Base-by-base conservation (phyloP, 1,284 basidiomycete species). In the Tremellales sp. region DNA sequence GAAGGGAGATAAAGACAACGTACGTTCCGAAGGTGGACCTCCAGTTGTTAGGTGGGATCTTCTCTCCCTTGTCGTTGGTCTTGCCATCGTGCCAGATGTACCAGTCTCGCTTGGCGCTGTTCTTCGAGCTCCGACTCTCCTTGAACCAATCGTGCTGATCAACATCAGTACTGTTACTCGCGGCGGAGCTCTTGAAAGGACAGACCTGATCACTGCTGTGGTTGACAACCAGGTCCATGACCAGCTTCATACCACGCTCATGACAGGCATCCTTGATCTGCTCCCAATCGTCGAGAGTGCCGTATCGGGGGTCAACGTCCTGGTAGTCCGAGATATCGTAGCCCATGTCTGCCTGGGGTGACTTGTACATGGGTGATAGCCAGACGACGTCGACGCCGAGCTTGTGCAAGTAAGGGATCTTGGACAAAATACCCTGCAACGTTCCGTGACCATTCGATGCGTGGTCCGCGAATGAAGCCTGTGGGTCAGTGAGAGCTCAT, bases 151-250 rank as follows among this genome's bases (percentile, higher is more conserved):
- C 57, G 54, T 75, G 72, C 64, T 72, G 37, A 44, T 31, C 2
- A 23, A 21, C 45, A 36, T 8, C 8, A n/a, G 11, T 17, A n/a
- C 13, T n/a, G 6, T 25, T 17, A 13, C 7, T 41, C 11, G 12
- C 21, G 12, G 11, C 10, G 24, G 13, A 12, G 12, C 0, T 6
- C 8, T 17, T 42, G 33, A 44, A 7, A 15, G 19, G 33, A 36
- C 53, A 27, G 25, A 59, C 61, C 53, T 64, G 43, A 57, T 75
- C 69, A 0, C 68, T 72, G 15, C 69, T 73, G 57, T 77, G 76
- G 58, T 78, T 78, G 52, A 78, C 68, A 21, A 78, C 77, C 6
- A 78, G 62, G 52, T 78, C 77, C 57, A 76, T 65, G 40, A 77
- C 61, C 21, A 76, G 58, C 59, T 73, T 74, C 62, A 78, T 66